Conservation (phyloP, 495 filamentous ascomycete species). For the Penicillium parvum region DNA sequence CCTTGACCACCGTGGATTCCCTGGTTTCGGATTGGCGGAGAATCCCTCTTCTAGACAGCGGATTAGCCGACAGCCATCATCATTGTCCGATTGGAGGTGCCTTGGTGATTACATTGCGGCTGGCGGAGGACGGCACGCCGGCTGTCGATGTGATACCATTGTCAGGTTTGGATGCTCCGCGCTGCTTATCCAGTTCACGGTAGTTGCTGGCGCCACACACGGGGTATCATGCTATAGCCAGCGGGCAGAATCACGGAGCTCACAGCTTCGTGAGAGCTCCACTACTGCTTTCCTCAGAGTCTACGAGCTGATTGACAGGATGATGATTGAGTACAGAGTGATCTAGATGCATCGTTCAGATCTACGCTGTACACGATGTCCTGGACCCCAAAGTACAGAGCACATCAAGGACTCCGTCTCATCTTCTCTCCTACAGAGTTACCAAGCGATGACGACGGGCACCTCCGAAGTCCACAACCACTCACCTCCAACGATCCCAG, state of each 20-base stretch:
- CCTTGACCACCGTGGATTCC: not conserved
- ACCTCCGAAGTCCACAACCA: constrained; percentile 5
- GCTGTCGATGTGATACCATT: not conserved
- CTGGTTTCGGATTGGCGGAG: too few species aligned
- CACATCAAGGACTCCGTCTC: constrained; percentile 4
- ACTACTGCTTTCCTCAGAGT: too few species aligned
- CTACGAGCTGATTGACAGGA: too few species aligned
- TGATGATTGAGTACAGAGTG: not conserved
- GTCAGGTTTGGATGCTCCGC: not conserved
- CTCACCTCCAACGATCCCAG: not conserved
- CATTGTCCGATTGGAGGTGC: too few species aligned
- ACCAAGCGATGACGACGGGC: not conserved
- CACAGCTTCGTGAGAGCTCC: too few species aligned
- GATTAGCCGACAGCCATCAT: too few species aligned
- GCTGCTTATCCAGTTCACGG: too few species aligned
- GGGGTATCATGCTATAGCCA: too few species aligned
- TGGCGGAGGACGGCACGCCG: not conserved
- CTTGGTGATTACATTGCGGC: not conserved
- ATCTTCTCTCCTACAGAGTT: too few species aligned
- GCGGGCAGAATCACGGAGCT: too few species aligned
- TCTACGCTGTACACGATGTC: constrained; percentile 1
- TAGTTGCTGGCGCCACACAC: too few species aligned
- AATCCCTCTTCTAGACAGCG: too few species aligned
- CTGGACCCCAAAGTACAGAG: constrained; percentile 11
- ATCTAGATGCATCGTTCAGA: not conserved